phyloP scores from a whole-genome alignment of 2,329 filamentous ascomycete species.

The Claviceps africana region DNA sequence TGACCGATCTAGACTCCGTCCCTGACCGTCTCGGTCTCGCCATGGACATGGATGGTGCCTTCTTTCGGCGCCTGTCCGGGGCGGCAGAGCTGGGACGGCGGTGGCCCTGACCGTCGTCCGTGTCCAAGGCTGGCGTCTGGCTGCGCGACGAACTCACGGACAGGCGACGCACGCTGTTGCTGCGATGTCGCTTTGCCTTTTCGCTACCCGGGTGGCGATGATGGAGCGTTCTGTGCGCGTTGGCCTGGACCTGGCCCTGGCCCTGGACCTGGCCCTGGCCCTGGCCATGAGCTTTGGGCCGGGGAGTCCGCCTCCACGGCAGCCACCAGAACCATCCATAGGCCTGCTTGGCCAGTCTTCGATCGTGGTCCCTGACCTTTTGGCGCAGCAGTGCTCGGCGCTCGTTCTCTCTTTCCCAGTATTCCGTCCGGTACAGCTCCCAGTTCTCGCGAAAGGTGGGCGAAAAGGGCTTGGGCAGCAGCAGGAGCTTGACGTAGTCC shows the following conservation, averaged over 20 bases:
- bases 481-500: conserved; percentile 78
- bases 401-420: conserved; percentile 96
- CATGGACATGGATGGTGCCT: conserved; percentile 23
- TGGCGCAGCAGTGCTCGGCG: conserved; percentile 58
- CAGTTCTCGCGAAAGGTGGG: conserved; percentile 92
- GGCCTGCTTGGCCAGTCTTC: conserved; percentile 51
- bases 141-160: conserved; percentile 38
- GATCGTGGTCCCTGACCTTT: conserved; percentile 55
- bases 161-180: conserved; percentile 36
- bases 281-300: conserved; percentile 14
- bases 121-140: conserved; percentile 32
- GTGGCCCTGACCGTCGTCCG: conserved; percentile 24
- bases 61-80: conserved; percentile 39
- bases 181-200: conserved; percentile 35
- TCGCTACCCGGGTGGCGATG: conserved; percentile 27
- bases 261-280: conserved; percentile 1
- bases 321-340: conserved; percentile 79
- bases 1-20: conserved; percentile 37
- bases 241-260: not conserved
- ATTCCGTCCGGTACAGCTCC: conserved; percentile 87
- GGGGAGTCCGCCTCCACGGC: conserved; percentile 41
- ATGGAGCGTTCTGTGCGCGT: conserved; percentile 19
- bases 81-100: conserved; percentile 34
- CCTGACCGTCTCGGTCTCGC: conserved; percentile 29
- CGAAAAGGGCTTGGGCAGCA: conserved; percentile 89